Base-by-base conservation (phyloP, 306 rosid genomes). In the Cajanus cajan region DNA sequence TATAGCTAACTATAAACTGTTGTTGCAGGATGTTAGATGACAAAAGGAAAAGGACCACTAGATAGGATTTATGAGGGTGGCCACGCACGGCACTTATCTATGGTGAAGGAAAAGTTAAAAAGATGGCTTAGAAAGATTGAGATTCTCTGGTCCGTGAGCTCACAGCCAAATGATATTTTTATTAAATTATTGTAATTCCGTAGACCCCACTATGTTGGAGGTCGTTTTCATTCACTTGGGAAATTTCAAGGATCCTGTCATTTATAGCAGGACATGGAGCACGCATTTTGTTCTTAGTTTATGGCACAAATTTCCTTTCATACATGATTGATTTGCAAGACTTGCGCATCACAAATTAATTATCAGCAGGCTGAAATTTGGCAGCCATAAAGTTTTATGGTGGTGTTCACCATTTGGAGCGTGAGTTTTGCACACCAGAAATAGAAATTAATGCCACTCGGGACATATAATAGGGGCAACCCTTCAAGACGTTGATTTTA, bases 121-220 rank as follows among this genome's bases (percentile, higher is more conserved):
- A 61, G 77, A 54, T 70, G 75, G 86, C 86, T 80, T 80, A n/a
- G 81, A 84, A 71, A 70, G 84, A 87, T 83, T 68, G 62, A 82
- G 93, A 88, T 87, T 92, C 89, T 84, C 55, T 74, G 71, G 83
- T 64, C 89, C 82, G 86, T 85, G 93, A 85, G 73, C 41, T 41
- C 69, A 72, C 72, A 72, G 71, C 48, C 39, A 16, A 45, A 73
- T 21, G 61, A 67, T 34, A n/a, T 74, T 64, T 74, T 58, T 44
- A 72, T 22, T 71, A 65, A 24, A 63, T 64, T 63, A 55, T 52
- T 55, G 13, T 11, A 50, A 73, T 21, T 67, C 24, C 12, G 36
- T 70, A 76, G 89, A 79, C 83, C 78, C 89, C 83, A 83, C 86
- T 5, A 13, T 24, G 36, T 0, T 65, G 39, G 78, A 68, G 43